Conservation (phyloP, 2,329 filamentous ascomycete species). For the Herpotrichia juniperi region DNA sequence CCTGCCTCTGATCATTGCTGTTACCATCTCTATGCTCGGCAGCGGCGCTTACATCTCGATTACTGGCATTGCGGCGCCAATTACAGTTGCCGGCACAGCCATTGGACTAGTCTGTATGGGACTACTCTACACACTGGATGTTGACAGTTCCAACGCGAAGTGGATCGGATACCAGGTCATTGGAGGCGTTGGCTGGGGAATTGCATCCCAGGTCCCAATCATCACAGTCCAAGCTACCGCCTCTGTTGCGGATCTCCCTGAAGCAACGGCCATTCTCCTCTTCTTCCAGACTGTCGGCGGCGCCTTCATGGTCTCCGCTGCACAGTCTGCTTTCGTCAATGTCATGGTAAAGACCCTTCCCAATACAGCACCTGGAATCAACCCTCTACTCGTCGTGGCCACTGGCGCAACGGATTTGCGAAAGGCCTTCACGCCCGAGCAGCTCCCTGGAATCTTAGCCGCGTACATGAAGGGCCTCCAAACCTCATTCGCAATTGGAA, state of each 20-base stretch:
- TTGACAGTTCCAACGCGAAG: slow-evolving; percentile 38
- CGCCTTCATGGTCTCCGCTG: slow-evolving; percentile 49
- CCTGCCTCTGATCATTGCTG: slow-evolving; percentile 48
- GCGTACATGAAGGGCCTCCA: slow-evolving; percentile 20
- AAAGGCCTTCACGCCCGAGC: slow-evolving; percentile 27
- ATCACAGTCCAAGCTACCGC: slow-evolving; percentile 46
- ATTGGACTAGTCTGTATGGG: slow-evolving; percentile 46
- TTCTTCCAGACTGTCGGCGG: slow-evolving; percentile 49
- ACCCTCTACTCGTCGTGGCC: slow-evolving; percentile 28
- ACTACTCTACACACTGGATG: slow-evolving; percentile 49
- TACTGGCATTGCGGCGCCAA: slow-evolving; percentile 44
- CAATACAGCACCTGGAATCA: slow-evolving; percentile 38
- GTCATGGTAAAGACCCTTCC: slow-evolving; percentile 38
- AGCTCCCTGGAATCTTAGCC: slow-evolving; percentile 12
- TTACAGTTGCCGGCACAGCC: slow-evolving; percentile 33
- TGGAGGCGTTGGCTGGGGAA: slow-evolving; percentile 45
- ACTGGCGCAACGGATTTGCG: slow-evolving; percentile 49
- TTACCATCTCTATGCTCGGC: slow-evolving; percentile 21
- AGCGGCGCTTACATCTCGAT: slow-evolving; percentile 24
- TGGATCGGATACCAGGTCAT: slow-evolving; percentile 58
- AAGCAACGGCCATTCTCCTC: neutral
- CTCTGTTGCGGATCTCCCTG: slow-evolving; percentile 31
- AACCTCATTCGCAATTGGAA: slow-evolving; percentile 52
- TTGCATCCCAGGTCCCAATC: slow-evolving; percentile 33
- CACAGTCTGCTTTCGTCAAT: slow-evolving; percentile 50